Percentiles rank a stretch among this genome's conserved stretches.
These are phyloP conservation scores for Phytopythium montanum DNA, from an alignment of 352 stramenopile species.

Conservation along the genomic window DNA sequence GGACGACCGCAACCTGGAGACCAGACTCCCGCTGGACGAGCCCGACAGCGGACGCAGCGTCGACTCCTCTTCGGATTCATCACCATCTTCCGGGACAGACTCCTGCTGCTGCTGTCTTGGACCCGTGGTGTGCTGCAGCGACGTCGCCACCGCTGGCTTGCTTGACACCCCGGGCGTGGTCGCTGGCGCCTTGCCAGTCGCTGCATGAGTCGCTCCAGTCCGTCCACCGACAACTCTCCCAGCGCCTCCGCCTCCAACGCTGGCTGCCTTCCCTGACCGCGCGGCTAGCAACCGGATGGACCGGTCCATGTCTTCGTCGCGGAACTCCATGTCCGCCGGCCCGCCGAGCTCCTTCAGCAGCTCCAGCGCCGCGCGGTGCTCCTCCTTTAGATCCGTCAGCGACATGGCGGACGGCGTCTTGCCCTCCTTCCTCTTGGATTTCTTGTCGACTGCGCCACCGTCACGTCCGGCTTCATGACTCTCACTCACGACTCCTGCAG, in stretches of 20 bases:
- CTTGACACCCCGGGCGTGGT: not conserved
- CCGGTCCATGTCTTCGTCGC: slow-evolving; percentile 14
- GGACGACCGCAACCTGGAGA: slow-evolving; percentile 46
- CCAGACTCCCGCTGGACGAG: slow-evolving; percentile 30
- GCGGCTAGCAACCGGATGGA: slow-evolving; percentile 2
- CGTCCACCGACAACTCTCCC: not conserved
- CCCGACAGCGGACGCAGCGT: slow-evolving; percentile 10
- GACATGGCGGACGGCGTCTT: slow-evolving; percentile 47
- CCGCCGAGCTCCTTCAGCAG: slow-evolving; percentile 74
- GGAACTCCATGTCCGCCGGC: slow-evolving; percentile 40
- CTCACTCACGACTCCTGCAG: not conserved
- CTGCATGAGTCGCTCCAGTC: not conserved
- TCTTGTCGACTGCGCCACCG: not conserved
- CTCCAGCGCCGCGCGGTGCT: slow-evolving; percentile 66
- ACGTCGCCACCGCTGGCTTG: not conserved
- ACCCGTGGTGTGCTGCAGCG: not conserved
- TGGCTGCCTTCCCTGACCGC: not conserved
- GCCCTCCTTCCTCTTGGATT: slow-evolving; percentile 28
- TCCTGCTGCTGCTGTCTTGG: not conserved
- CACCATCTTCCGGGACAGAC: not conserved
- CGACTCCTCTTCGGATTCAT: not conserved
- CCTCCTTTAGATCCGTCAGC: slow-evolving; percentile 66
- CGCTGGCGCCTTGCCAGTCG: not conserved
- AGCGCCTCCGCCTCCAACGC: not conserved
- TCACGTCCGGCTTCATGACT: not conserved